Evolutionary conservation across 164 flowering plant species (phyloP).

Genomic region (Stephania japonica): DNA sequence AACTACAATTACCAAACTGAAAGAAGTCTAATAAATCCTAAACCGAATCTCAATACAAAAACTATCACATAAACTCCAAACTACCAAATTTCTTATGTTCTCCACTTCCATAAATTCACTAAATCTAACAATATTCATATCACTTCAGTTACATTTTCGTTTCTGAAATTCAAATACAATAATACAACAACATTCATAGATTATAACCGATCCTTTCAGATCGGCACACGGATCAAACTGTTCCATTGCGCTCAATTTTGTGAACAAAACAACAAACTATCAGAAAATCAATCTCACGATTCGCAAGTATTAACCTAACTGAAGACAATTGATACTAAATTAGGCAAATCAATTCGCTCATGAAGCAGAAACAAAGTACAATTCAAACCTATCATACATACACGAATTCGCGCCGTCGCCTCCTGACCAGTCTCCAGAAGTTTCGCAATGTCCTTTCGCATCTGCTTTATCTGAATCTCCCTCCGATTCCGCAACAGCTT

Average conservation of each 20-base stretch:
- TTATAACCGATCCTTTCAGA: too few species aligned
- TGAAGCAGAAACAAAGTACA: background rate
- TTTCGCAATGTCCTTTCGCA: slow-evolving; percentile 87
- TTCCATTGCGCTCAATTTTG: too few species aligned
- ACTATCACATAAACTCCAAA: background rate
- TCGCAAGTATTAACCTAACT: too few species aligned
- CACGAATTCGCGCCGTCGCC: slow-evolving; percentile 94
- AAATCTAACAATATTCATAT: background rate
- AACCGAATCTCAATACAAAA: background rate
- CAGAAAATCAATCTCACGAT: too few species aligned
- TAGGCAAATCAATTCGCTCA: too few species aligned
- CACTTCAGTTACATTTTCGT: too few species aligned
- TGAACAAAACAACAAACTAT: too few species aligned
- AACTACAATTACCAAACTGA: background rate
- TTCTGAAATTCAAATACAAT: too few species aligned
- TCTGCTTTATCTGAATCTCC: slow-evolving; percentile 81
- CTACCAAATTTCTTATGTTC: background rate
- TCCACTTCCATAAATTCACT: background rate
- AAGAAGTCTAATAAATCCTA: background rate
- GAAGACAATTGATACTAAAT: too few species aligned
- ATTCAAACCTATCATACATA: slow-evolving; percentile 42
- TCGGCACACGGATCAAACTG: too few species aligned
- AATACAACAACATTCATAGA: too few species aligned
- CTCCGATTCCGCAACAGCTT: slow-evolving; percentile 83
- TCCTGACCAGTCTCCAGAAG: slow-evolving; percentile 94